Conservation (phyloP, 495 filamentous ascomycete species). For the Pyrenula massariospora region DNA sequence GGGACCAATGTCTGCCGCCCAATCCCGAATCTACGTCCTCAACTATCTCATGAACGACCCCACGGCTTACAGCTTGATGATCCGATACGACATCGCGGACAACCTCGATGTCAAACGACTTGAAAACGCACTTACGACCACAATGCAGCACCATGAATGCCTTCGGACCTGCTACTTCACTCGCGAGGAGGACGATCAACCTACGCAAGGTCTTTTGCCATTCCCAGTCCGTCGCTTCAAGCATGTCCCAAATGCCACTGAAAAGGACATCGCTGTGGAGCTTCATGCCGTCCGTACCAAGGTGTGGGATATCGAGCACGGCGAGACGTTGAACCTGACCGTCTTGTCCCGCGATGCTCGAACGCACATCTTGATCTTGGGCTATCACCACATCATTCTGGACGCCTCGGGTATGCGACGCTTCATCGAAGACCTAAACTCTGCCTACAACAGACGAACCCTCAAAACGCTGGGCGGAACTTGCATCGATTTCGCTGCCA, state of each 20-base stretch:
- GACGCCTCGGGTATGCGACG: constrained; percentile 1
- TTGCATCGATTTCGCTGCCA: background rate
- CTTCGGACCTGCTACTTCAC: constrained; percentile 19
- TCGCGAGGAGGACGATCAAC: constrained; percentile 1
- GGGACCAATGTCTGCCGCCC: constrained; percentile 17
- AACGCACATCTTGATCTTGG: constrained; percentile 1
- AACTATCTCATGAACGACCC: constrained; percentile 11
- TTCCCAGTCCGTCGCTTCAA: constrained; percentile 4
- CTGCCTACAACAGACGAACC: background rate
- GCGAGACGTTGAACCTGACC: constrained; percentile 1
- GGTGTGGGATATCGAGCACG: constrained; percentile 1
- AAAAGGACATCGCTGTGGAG: constrained; percentile 2
- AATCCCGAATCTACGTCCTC: constrained; percentile 27
- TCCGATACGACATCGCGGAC: constrained; percentile 4
- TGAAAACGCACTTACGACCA: constrained; percentile 11
- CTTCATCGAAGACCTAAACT: constrained; percentile 2
- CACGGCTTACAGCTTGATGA: constrained; percentile 16
- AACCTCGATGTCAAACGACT: constrained; percentile 7
- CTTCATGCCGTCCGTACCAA: constrained; percentile 2
- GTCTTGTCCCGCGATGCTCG: constrained; percentile 1
- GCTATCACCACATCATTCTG: constrained; percentile 3
- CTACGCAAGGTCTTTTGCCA: constrained; percentile 1
- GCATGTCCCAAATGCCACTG: constrained; percentile 2
- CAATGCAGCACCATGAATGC: constrained; percentile 18
- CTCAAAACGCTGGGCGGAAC: background rate